Conservation (phyloP, 2,329 filamentous ascomycete genomes). For the Colletotrichum eremochloae region DNA sequence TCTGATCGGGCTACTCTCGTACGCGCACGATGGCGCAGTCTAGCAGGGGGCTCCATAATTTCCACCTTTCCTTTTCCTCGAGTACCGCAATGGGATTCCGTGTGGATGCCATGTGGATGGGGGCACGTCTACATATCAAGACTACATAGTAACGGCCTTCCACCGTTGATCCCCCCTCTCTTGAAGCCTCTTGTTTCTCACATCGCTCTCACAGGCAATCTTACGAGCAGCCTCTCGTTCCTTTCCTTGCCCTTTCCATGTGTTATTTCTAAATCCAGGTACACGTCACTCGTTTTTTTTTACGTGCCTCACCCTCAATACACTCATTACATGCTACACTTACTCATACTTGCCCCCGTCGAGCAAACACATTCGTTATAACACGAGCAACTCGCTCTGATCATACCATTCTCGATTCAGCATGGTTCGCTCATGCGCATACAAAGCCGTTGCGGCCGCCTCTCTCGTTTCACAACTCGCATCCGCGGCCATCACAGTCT, state of each 20-base stretch:
- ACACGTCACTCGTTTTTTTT: conserved; percentile 20
- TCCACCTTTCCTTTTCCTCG: conserved; percentile 19
- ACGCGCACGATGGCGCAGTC: conserved; percentile 26
- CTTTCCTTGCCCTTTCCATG: conserved; percentile 15
- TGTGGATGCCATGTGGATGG: conserved; percentile 18
- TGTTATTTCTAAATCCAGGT: conserved; percentile 7
- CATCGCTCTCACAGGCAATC: not conserved
- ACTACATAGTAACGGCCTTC: not conserved
- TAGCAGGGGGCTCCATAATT: conserved; percentile 9
- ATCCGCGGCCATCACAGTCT: conserved; percentile 37
- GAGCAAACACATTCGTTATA: conserved; percentile 14
- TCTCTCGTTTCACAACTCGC: conserved; percentile 31
- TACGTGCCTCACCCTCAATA: conserved; percentile 10
- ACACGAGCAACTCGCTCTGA: not conserved
- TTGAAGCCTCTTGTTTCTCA: not conserved
- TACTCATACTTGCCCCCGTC: conserved; percentile 8
- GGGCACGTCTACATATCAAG: not conserved
- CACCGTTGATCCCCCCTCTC: not conserved
- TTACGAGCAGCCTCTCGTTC: conserved; percentile 14
- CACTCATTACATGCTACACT: not conserved
- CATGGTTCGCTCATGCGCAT: conserved; percentile 30
- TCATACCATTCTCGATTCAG: not conserved
- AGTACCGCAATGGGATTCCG: not conserved
- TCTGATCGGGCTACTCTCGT: conserved; percentile 10
- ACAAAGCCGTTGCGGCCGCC: conserved; percentile 34